Conservation (phyloP, 2,329 filamentous ascomycete species). For the Monilinia laxa region DNA sequence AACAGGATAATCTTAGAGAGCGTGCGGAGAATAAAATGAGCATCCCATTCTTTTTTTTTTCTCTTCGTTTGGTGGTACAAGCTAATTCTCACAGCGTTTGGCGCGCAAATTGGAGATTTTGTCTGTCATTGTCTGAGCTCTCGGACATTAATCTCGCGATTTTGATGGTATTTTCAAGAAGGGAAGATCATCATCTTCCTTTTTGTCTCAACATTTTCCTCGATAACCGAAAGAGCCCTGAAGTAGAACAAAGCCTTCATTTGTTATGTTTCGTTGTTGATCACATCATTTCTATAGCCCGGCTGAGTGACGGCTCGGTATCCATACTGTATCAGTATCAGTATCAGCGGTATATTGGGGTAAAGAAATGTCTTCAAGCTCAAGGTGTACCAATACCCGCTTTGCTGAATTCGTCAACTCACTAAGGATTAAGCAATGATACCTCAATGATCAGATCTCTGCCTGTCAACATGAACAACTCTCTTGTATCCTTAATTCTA, state of each 20-base stretch:
- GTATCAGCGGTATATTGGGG: neutral
- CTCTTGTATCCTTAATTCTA: neutral
- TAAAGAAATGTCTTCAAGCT: neutral
- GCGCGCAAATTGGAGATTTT: conserved; percentile 13
- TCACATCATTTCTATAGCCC: neutral
- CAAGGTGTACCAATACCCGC: no score
- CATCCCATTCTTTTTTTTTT: neutral
- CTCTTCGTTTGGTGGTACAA: neutral
- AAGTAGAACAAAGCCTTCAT: neutral
- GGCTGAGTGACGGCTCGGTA: neutral
- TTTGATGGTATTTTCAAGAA: conserved; percentile 4
- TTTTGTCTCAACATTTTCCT: conserved; percentile 8
- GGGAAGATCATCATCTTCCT: neutral
- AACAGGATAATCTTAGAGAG: conserved; percentile 6
- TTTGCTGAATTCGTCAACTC: no score
- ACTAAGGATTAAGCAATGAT: no score
- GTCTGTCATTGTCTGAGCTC: conserved; percentile 12
- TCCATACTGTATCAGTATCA: no score
- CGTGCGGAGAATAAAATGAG: conserved; percentile 6
- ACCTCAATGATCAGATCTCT: neutral
- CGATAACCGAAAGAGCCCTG: conserved; percentile 13
- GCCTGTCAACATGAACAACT: conserved; percentile 1
- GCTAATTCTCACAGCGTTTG: neutral
- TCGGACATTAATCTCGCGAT: conserved; percentile 14
- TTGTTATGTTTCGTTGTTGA: neutral